Percentiles rank a stretch among this genome's conserved stretches.
Evolutionary conservation across 176 grass and related monocot species (phyloP).

Genomic region (Rhynchospora pubera): DNA sequence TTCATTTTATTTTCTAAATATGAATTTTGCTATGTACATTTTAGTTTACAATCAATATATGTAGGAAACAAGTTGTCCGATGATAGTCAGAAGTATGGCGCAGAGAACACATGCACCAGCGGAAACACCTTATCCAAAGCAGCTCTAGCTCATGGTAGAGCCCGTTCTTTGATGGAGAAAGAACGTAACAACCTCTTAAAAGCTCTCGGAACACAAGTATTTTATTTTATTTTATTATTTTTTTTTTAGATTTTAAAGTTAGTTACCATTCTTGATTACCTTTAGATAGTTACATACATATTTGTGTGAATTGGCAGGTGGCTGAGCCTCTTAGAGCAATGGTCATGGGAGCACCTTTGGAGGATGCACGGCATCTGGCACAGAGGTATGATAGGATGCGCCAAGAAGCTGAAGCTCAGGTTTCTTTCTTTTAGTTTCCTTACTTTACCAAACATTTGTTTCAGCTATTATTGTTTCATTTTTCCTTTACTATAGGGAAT

Average conservation of each 20-base stretch:
- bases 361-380: conserved; percentile 92
- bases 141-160: conserved; percentile 41
- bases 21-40: background rate
- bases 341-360: conserved; percentile 87
- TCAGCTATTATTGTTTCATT: background rate
- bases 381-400: conserved; percentile 91
- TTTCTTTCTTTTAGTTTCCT: conserved; percentile 5
- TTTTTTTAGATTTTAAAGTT: background rate
- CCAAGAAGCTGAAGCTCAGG: conserved; percentile 95
- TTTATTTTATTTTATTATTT: no score
- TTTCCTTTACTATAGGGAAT: background rate
- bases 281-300: background rate
- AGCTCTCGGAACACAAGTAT: conserved; percentile 82
- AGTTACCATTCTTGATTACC: background rate
- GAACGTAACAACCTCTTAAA: conserved; percentile 65
- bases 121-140: conserved; percentile 83
- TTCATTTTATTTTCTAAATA: background rate
- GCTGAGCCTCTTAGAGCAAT: conserved; percentile 89
- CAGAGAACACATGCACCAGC: conserved; percentile 74
- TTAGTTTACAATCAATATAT: background rate
- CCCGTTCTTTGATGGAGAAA: conserved; percentile 62
- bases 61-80: conserved; percentile 82
- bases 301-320: conserved; percentile 49
- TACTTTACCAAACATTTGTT: background rate
- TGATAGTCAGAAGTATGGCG: conserved; percentile 84